Percentiles rank a stretch among this genome's conserved stretches.
These are phyloP conservation scores for Stylonectria norvegica DNA, from an alignment of 2,329 filamentous ascomycete species.

Conservation along the genomic window DNA sequence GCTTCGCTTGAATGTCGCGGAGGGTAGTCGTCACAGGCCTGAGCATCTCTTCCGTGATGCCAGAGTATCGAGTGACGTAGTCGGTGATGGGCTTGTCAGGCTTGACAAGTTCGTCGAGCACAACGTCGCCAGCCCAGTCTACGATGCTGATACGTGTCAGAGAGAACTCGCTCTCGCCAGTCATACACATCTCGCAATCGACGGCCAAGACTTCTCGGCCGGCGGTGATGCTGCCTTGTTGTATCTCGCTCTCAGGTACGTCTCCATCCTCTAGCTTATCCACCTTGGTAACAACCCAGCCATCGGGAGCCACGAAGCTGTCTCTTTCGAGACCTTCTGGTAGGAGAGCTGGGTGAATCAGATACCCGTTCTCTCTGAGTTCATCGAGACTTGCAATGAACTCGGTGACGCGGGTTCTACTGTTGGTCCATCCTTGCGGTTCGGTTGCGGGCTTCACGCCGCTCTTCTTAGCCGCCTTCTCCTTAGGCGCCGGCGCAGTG, in stretches of 20 bases:
- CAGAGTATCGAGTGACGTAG: conserved; percentile 88
- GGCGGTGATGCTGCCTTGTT: conserved; percentile 78
- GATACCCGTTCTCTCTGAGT: conserved; percentile 77
- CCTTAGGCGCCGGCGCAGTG: conserved; percentile 67
- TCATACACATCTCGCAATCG: conserved; percentile 98
- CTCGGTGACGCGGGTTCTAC: conserved; percentile 76
- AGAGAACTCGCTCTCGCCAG: conserved; percentile 72
- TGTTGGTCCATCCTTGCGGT: conserved; percentile 65
- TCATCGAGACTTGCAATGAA: conserved; percentile 72
- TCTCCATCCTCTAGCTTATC: conserved; percentile 62
- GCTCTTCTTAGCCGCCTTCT: conserved; percentile 55
- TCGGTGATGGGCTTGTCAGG: conserved; percentile 83
- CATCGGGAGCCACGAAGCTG: conserved; percentile 55
- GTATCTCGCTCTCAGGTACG: conserved; percentile 65
- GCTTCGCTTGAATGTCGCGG: conserved; percentile 72
- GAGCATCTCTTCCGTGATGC: conserved; percentile 85
- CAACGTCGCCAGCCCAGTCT: conserved; percentile 75
- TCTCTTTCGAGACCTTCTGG: conserved; percentile 52
- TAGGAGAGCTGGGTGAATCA: conserved; percentile 76
- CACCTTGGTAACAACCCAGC: conserved; percentile 81
- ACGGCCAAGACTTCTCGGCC: conserved; percentile 77
- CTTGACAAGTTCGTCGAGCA: conserved; percentile 90
- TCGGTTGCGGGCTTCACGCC: conserved; percentile 60
- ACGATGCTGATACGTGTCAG: conserved; percentile 87
- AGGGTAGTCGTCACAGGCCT: conserved; percentile 79